phyloP scores from a whole-genome alignment of 345 rosid genomes.

The Gossypium sturtianum region DNA sequence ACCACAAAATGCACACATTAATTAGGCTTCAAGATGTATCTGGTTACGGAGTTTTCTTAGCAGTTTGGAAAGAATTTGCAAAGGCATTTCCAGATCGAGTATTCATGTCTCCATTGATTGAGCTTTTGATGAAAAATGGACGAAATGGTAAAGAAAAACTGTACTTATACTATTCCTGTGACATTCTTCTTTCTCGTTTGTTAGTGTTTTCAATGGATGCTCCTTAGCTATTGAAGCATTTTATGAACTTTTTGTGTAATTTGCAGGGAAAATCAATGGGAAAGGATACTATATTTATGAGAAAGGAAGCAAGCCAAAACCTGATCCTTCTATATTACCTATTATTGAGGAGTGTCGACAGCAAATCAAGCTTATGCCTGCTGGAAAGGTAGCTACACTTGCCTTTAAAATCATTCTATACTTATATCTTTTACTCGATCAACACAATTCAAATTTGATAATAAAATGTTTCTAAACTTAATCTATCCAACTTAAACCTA shows the following conservation, averaged over 20 bases:
- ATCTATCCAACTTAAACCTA: no score
- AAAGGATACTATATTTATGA: constrained; percentile 79
- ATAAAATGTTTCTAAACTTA: no score
- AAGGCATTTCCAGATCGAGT: constrained; percentile 63
- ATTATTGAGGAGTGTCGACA: constrained; percentile 67
- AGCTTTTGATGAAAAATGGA: constrained; percentile 67
- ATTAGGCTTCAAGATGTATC: constrained; percentile 76
- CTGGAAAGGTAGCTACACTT: constrained; percentile 61
- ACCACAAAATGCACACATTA: not conserved
- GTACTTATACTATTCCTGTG: not conserved
- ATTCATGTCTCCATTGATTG: constrained; percentile 55
- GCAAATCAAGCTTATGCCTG: constrained; percentile 72
- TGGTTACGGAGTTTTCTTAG: constrained; percentile 79
- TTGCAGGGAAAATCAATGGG: constrained; percentile 79
- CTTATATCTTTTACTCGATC: fast-evolving
- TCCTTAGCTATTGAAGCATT: not conserved
- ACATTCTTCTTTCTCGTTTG: not conserved
- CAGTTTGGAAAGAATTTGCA: constrained; percentile 52
- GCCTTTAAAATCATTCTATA: not conserved
- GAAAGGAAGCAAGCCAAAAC: constrained; percentile 79
- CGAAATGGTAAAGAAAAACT: constrained; percentile 54
- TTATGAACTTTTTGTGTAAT: not conserved
- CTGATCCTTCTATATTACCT: constrained; percentile 69
- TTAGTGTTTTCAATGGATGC: not conserved
- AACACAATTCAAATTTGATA: no score